Evolutionary conservation across 768 basidiomycete genomes (phyloP), one percentile per base, ranked within the genome.

Genomic region (Chiua virens): DNA sequence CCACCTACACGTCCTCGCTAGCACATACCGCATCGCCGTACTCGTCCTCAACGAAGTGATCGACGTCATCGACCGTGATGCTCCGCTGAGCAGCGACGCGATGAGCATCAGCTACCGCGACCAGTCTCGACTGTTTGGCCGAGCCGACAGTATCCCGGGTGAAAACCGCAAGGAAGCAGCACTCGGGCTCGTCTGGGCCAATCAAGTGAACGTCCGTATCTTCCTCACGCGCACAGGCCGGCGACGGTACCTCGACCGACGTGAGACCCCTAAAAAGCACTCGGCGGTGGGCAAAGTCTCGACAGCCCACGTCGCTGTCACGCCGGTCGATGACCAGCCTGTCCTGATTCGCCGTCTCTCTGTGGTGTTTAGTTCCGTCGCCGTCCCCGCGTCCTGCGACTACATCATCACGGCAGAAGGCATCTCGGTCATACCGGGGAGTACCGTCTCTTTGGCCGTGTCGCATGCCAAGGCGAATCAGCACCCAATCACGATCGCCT

Each of bases 151-250:
- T 47, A 64, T 81, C 21, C 76, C 80, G 1, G 81, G 81, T 2
- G 82, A 83, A 52, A 73, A 78, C 50, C 69, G 66, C 40, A 92
- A 93, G 62, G 89, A 96, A 68, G 92, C 89, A 0, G 82, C 80
- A 35, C 73, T 98, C 3, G 95, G 95, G 3, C 82, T 97, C 45
- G 85, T 84, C 9, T 98, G 96, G 96, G 89, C 95, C 15, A 98
- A 96, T 67, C 87, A 92, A 61, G 76, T 98, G 50, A 95, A 96
- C 58, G 79, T 78, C 5, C 81, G 96, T 21, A 79, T 98, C 41
- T 85, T 96, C 77, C 78, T 97, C 45, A 81, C 79, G 39, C 80
- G 91, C 27, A 94, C 93, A 1, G 80, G 80, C 10, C 75, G 91
- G 53, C 77, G 86, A 50, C 76, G 82, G 41, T 75, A 83, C 51